Evolutionary conservation across 2,329 filamentous ascomycete species (phyloP), one percentile per base, ranked within the genome.

Genomic region (Cladosporium sp.): DNA sequence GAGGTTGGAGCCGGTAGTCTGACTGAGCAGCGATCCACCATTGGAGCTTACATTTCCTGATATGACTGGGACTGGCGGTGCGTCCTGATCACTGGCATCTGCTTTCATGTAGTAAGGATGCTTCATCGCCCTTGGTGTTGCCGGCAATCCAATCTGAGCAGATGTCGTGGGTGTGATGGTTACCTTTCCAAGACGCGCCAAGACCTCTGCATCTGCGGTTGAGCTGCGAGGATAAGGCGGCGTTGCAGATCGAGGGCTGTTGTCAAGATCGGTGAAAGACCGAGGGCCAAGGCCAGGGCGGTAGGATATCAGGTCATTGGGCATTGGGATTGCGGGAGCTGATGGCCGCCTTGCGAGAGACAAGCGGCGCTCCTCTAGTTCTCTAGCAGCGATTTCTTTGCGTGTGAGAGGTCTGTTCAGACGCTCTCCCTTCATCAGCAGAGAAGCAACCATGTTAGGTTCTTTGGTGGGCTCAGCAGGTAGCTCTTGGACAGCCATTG

Each of bases 51-150:
- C 58, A 36, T 66, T 69, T n/a, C 78, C 75, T 0, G 83, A 82
- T 25, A 82, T 73, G 50, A 76, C 71, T 25, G 78, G 75, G 9
- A 81, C 72, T n/a, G 75, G 73, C 19, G 78, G 78, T 19, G 75
- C 72, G 13, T 77, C 72, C 29, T 71, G 67, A 38, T 75, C n/a
- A n/a, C 71, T 36, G 76, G 72, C 51, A n/a, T 83, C 78, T 2
- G 75, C 69, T 57, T 81, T 79, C 65, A 78, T 77, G 58, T 92
- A 83, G 38, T 88, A 82, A 1, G 81, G 79, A 64, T 94, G 82
- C 16, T 86, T 82, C 90, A 96, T 95, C 1, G 90, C 90, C 70
- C 88, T 84, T 25, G 92, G 91, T 1, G 91, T 96, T 2, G 90
- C 88, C 12, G 92, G 90, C n/a, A 95, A 78, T 0, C 90, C 91